Evolutionary conservation across 306 rosid species (phyloP), one percentile per base, ranked within the genome.

Genomic region (Begonia fuchsioides): DNA sequence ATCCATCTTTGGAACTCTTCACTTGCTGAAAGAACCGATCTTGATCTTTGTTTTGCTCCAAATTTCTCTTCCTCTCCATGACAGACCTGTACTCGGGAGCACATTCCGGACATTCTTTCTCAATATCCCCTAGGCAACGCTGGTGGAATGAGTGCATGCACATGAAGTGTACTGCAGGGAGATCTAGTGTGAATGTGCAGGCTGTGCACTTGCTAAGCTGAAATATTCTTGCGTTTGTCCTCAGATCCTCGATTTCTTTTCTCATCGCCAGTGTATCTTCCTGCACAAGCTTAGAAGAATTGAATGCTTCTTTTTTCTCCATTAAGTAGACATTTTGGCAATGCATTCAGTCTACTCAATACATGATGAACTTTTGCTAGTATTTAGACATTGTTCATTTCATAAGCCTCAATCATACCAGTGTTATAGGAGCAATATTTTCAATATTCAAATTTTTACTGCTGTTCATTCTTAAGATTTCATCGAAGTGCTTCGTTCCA

Each of bases 61-160:
- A 71, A 53, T 64, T 81, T 64, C 93, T 85, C 65, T 81, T 85
- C 78, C 76, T 81, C 57, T 90, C 95, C 19, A 81, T 52, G 53
- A 90, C 95, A 54, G 90, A 79, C 57, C 84, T 76, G 72, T 90
- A 90, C 51, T 85, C 98, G 54, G 94, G 87, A 66, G 98, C 94
- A 61, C 95, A 90, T 62, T 75, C 94, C 2, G 98, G 95, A 64
- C 98, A 90, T 75, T 90, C 98, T 63, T 81, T 90, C 67, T 90
- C 95, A 62, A 79, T 85, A 59, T 90, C 98, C 1, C 98, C 98
- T 9, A 90, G 94, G 72, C 98, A 90, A 44, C 83, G 94, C 72
- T 81, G 74, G 67, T 90, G 98, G 83, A 90, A 90, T 6, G 98
- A 90, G 70, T 90, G 94, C 93, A 90, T 90, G 66, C 98, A 90